phyloP scores from a whole-genome alignment of 805 yeast genomes.

The Saccharomyces mikatae region DNA sequence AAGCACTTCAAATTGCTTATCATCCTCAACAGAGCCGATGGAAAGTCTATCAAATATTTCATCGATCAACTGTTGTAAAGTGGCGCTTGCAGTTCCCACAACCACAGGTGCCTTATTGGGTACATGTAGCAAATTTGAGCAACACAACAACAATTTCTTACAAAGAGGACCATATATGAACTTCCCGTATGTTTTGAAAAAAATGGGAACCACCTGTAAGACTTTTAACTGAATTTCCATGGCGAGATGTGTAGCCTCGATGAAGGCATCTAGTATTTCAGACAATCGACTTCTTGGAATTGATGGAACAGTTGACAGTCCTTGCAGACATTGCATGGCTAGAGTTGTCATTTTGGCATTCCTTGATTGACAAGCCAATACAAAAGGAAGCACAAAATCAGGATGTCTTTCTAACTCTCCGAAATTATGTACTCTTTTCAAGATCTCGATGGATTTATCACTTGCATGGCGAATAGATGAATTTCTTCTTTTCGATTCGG shows the following conservation, averaged over 20 bases:
- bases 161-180: constrained; percentile 49
- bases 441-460: constrained; percentile 43
- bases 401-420: constrained; percentile 37
- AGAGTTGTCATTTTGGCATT: constrained; percentile 66
- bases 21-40: constrained; percentile 22
- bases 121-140: constrained; percentile 57
- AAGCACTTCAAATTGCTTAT: constrained; percentile 32
- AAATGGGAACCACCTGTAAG: constrained; percentile 70
- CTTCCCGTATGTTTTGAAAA: constrained; percentile 56
- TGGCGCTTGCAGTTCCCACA: constrained; percentile 84
- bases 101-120: constrained; percentile 69
- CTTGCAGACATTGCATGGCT: constrained; percentile 64
- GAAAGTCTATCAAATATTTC: constrained; percentile 64
- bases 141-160: constrained; percentile 53
- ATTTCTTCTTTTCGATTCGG: constrained; percentile 67
- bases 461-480: constrained; percentile 56
- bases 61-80: constrained; percentile 76
- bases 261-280: constrained; percentile 56
- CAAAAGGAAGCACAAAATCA: constrained; percentile 58
- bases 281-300: constrained; percentile 47
- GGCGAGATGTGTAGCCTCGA: constrained; percentile 67
- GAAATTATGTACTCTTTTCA: constrained; percentile 32
- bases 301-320: constrained; percentile 45
- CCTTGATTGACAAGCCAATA: constrained; percentile 63
- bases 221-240: constrained; percentile 80